Evolutionary conservation across 768 basidiomycete species (phyloP).

Genomic region (Hypholoma fasciculare): DNA sequence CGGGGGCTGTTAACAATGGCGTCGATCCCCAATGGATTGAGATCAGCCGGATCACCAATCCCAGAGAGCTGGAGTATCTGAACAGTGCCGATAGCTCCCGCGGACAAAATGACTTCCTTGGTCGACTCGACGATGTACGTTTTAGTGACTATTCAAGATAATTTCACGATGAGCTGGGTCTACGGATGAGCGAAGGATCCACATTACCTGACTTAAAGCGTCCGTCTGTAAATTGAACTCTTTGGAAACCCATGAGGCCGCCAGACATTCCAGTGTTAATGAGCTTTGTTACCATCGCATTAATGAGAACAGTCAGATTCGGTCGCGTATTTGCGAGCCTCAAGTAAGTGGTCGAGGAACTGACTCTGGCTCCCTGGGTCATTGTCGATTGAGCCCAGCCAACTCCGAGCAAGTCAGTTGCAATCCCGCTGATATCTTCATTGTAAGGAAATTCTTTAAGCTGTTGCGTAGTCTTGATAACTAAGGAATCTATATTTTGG

Average conservation of each 20-base stretch:
- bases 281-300: slow-evolving; percentile 12
- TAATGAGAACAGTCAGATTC: slow-evolving; percentile 12
- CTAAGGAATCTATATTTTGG: slow-evolving; percentile 23
- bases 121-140: slow-evolving; percentile 16
- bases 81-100: slow-evolving; percentile 34
- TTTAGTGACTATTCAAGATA: no score
- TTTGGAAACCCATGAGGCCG: slow-evolving; percentile 4
- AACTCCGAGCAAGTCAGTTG: slow-evolving; percentile 5
- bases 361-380: slow-evolving; percentile 11
- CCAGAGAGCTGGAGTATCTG: slow-evolving; percentile 38
- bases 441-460: slow-evolving; percentile 36
- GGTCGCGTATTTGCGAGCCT: slow-evolving; percentile 1
- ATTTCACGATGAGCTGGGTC: no score
- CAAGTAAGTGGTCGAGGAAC: slow-evolving; percentile 15
- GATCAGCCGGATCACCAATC: slow-evolving; percentile 37
- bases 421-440: slow-evolving; percentile 11
- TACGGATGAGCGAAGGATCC: no score
- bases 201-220: no score
- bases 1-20: slow-evolving; percentile 36
- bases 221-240: slow-evolving; percentile 5
- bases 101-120: slow-evolving; percentile 37
- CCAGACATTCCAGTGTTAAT: slow-evolving; percentile 5
- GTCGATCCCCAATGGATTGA: slow-evolving; percentile 35
- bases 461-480: slow-evolving; percentile 25
- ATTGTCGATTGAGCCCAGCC: slow-evolving; percentile 13